Evolutionary conservation across 108 stramenopile genomes (phyloP).

Genomic region (Parmales sp.): DNA sequence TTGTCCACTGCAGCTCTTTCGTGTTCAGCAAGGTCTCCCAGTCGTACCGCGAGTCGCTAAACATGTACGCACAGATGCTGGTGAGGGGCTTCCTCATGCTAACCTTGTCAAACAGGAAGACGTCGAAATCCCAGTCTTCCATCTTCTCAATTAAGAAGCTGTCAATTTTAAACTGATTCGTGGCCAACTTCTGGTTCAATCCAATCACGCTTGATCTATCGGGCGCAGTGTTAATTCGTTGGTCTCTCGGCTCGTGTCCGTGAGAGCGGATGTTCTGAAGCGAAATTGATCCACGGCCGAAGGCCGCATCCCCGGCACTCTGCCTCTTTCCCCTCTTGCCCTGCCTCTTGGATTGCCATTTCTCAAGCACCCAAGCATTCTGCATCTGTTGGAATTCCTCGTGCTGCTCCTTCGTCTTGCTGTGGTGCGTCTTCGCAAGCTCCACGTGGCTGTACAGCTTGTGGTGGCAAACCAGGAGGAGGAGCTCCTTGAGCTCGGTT

Average conservation of each 20-base stretch:
- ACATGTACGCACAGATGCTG: not conserved
- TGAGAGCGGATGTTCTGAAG: no score
- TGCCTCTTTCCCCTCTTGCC: not conserved
- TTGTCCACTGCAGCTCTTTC: constrained; percentile 1
- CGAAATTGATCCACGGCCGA: no score
- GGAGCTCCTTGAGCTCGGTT: not conserved
- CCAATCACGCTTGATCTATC: not conserved
- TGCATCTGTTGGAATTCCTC: constrained; percentile 2
- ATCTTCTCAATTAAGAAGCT: constrained; percentile 1
- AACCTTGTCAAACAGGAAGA: constrained; percentile 10
- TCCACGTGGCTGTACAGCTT: constrained; percentile 2
- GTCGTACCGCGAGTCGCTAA: not conserved
- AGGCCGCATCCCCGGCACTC: no score
- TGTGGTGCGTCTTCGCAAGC: not conserved
- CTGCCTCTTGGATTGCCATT: not conserved
- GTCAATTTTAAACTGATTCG: constrained; percentile 12
- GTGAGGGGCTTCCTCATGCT: constrained; percentile 12
- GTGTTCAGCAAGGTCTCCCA: constrained; percentile 1
- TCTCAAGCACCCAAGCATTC: not conserved
- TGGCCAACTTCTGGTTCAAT: not conserved
- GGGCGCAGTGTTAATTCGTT: not conserved
- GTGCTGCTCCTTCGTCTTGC: not conserved
- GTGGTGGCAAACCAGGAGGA: not conserved
- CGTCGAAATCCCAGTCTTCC: constrained; percentile 22
- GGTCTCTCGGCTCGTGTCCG: not conserved